Percentiles rank a stretch among this genome's conserved stretches.
Evolutionary conservation across 257 asterid species (phyloP).

Genomic region (Lycium barbarum): DNA sequence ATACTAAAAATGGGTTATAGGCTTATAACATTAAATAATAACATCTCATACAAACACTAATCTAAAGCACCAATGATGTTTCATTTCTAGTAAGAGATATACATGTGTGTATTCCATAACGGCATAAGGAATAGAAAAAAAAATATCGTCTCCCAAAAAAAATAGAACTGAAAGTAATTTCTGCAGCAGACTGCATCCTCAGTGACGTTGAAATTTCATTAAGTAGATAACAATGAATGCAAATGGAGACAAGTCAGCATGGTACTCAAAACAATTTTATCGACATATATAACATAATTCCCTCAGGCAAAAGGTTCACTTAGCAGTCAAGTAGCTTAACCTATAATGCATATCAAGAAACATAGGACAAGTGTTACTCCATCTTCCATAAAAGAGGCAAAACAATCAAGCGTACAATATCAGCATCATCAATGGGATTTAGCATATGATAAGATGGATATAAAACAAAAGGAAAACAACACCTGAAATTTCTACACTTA

Average conservation of each 20-base stretch:
- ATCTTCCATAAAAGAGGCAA: background rate
- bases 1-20: background rate
- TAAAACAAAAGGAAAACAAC: background rate
- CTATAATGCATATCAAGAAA: conserved; percentile 4
- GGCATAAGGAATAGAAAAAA: background rate
- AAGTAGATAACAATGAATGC: conserved; percentile 6
- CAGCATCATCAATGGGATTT: conserved; percentile 26
- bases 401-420: background rate
- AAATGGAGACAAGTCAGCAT: background rate
- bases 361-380: background rate
- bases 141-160: background rate
- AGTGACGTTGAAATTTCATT: background rate
- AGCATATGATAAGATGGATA: background rate
- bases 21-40: background rate
- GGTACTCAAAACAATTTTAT: conserved; percentile 13
- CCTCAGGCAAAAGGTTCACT: conserved; percentile 7
- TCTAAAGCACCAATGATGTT: conserved; percentile 15
- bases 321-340: conserved; percentile 2
- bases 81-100: background rate
- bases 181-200: background rate
- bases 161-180: background rate
- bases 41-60: background rate
- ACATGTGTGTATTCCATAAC: background rate
- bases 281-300: background rate
- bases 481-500: background rate